Percentiles rank a stretch among this genome's conserved stretches.
phyloP scores from a whole-genome alignment of 768 basidiomycete species.

The Lanmaoa rubissima region DNA sequence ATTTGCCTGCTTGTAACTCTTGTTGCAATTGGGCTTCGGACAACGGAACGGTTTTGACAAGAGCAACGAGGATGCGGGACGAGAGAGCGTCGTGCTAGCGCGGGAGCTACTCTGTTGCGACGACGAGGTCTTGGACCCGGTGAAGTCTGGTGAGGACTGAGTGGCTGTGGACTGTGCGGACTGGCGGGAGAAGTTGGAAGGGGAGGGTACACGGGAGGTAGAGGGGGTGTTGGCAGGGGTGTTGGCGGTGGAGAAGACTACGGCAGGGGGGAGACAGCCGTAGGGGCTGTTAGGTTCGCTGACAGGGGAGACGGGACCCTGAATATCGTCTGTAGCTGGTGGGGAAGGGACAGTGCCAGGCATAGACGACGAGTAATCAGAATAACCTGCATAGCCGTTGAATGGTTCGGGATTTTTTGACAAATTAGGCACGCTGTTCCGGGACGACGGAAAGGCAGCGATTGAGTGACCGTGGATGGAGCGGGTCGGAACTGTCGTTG shows the following conservation, averaged over 20 bases:
- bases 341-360: constrained; percentile 51
- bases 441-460: constrained; percentile 31
- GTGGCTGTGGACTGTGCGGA: neutral
- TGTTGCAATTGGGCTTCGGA: constrained; percentile 94
- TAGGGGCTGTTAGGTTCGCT: constrained; percentile 34
- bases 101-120: constrained; percentile 31
- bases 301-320: constrained; percentile 27
- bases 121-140: constrained; percentile 27
- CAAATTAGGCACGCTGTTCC: constrained; percentile 28
- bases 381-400: constrained; percentile 66
- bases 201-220: constrained; percentile 42
- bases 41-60: constrained; percentile 87
- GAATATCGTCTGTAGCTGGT: constrained; percentile 30
- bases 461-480: constrained; percentile 39
- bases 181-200: constrained; percentile 22
- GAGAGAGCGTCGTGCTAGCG: constrained; percentile 47
- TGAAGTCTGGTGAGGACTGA: constrained; percentile 19
- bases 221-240: constrained; percentile 49
- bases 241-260: constrained; percentile 53
- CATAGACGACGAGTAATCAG: constrained; percentile 61
- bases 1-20: constrained; percentile 95
- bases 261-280: constrained; percentile 62
- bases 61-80: constrained; percentile 56
- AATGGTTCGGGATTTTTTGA: constrained; percentile 51
- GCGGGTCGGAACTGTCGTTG: constrained; percentile 50